Evolutionary conservation across 202 grass and related monocot species (phyloP), one percentile per base, ranked within the genome.

Genomic region (Setaria italica): DNA sequence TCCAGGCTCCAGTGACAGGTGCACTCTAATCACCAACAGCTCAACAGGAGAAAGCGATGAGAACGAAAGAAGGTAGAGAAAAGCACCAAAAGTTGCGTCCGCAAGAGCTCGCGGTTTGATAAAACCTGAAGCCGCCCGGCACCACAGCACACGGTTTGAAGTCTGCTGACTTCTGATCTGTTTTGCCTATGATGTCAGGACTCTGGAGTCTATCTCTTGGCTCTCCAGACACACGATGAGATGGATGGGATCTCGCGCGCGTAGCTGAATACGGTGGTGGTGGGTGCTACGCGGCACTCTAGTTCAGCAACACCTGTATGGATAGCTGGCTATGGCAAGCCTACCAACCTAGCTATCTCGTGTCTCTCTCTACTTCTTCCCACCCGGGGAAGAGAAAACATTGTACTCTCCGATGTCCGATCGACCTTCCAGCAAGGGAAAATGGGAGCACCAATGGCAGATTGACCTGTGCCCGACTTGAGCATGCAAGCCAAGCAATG

Each of bases 361-460:
- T 4, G 13, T 2, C 6, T 64, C 13, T 25, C 25, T 19, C 62
- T 35, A 32, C 62, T 67, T 21, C 46, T 1, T 9, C 25, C 4
- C 25, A 13, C 25, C 1, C 60, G 14, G 60, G 29, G 60, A 63
- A 63, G 60, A 33, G 11, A 11, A 30, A 62, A 62, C 58, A 10
- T 62, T 30, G 58, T 75, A 37, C 16, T 37, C 9, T 75, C 45
- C n/a, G n/a, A 42, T 9, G 4, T 37, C 35, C n/a, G 0, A 17
- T 30, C 33, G 0, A 17, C 49, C 33, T 32, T 17, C 50, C 34
- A 46, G 49, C n/a, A 12, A 45, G 50, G 21, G 37, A 17, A 69
- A 32, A 37, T 78, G 39, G 63, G 34, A 34, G 29, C 62, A 21
- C 48, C 72, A 67, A 77, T 56, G 82, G 49, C 1, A 55, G 57